phyloP scores from a whole-genome alignment of 2,329 filamentous ascomycete genomes.

The Cladosporium phlei region DNA sequence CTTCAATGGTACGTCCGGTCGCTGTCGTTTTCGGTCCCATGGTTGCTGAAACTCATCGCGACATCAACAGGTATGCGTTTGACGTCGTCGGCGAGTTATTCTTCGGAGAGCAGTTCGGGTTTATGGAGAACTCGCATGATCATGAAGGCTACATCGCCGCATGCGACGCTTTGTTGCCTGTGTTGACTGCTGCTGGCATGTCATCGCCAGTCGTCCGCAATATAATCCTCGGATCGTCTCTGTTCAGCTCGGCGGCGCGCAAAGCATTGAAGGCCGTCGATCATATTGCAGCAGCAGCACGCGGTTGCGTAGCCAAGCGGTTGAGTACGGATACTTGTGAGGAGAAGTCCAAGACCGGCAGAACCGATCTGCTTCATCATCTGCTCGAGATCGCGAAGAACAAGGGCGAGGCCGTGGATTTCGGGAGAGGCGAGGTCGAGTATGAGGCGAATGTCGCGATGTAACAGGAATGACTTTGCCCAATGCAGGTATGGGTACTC shows the following conservation, averaged over 20 bases:
- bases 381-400: not conserved
- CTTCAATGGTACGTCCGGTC: not conserved
- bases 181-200: not conserved
- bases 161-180: not conserved
- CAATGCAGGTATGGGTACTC: not conserved
- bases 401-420: not conserved
- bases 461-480: not conserved
- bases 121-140: not conserved
- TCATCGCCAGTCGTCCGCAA: not conserved
- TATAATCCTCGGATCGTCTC: not conserved
- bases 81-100: not conserved
- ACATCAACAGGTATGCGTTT: conserved; percentile 1
- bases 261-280: not conserved
- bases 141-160: not conserved
- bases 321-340: not conserved
- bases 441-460: not conserved
- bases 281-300: not conserved
- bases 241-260: not conserved
- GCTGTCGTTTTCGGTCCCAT: not conserved
- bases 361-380: not conserved
- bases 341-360: not conserved
- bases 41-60: not conserved
- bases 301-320: not conserved
- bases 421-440: not conserved
- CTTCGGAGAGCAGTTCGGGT: not conserved